phyloP scores from a whole-genome alignment of 2,329 filamentous ascomycete genomes.

The Amauroascus verrucosus region DNA sequence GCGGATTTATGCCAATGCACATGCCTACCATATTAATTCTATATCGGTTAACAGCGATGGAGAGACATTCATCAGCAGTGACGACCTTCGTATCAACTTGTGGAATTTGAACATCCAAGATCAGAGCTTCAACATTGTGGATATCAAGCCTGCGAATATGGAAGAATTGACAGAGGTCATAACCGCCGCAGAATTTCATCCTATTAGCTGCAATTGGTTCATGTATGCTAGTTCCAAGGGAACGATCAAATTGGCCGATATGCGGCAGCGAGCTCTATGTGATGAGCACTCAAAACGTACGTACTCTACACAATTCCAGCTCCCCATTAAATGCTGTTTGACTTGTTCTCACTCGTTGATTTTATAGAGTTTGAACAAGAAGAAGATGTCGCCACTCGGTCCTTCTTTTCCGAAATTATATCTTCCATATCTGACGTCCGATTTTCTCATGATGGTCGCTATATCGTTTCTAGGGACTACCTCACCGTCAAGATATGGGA shows the following conservation, averaged over 20 bases:
- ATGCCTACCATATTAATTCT: slow-evolving; percentile 99
- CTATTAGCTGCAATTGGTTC: slow-evolving; percentile 97
- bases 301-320: slow-evolving; percentile 27
- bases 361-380: slow-evolving; percentile 93
- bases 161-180: slow-evolving; percentile 98
- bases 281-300: slow-evolving; percentile 91
- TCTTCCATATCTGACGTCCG: slow-evolving; percentile 98
- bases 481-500: slow-evolving; percentile 99
- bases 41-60: slow-evolving; percentile 99
- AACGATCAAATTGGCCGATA: slow-evolving; percentile 96
- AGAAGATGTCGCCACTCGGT: slow-evolving; percentile 90
- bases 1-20: slow-evolving; percentile 93
- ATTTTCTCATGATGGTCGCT: slow-evolving; percentile 91
- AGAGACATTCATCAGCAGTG: slow-evolving; percentile 98
- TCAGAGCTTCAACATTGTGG: slow-evolving; percentile 99
- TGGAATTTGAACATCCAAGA: slow-evolving; percentile 99
- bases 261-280: slow-evolving; percentile 92
- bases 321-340: not conserved
- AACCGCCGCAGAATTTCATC: slow-evolving; percentile 95
- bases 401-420: slow-evolving; percentile 99
- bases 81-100: slow-evolving; percentile 92
- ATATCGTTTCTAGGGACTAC: slow-evolving; percentile 96
- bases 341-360: slow-evolving; percentile 13
- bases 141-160: slow-evolving; percentile 99
- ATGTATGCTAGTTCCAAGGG: slow-evolving; percentile 99